Conservation (phyloP, 805 yeast species). For the Spencermartinsiella europaea region DNA sequence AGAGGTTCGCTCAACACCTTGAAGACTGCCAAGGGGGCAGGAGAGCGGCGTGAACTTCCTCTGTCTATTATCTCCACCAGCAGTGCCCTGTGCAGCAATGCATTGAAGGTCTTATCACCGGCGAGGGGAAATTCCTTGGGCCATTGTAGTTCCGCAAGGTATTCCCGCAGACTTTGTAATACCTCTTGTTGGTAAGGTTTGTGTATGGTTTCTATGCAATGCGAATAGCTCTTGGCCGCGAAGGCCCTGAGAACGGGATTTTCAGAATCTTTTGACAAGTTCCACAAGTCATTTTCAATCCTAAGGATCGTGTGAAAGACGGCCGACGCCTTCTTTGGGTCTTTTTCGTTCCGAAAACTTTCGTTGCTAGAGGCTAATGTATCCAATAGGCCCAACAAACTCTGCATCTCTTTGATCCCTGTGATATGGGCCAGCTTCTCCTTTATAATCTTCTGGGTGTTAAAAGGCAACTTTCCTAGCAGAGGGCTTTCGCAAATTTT, state of each 20-base stretch:
- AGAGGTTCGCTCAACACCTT: constrained; percentile 44
- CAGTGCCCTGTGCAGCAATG: constrained; percentile 2
- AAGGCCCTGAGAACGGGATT: constrained; percentile 6
- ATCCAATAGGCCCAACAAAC: neutral
- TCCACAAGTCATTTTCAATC: neutral
- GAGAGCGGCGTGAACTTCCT: constrained; percentile 2
- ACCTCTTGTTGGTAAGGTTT: constrained; percentile 4
- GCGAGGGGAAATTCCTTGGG: constrained; percentile 7
- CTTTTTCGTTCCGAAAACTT: neutral
- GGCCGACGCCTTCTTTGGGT: neutral
- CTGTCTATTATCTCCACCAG: neutral
- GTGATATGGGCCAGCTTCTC: neutral
- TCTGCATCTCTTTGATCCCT: neutral
- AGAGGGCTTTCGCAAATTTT: neutral
- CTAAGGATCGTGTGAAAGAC: neutral
- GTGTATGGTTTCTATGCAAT: neutral
- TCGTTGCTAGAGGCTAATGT: neutral
- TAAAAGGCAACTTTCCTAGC: neutral
- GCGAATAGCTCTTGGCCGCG: constrained; percentile 5
- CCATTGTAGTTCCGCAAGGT: constrained; percentile 9
- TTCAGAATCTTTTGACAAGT: neutral
- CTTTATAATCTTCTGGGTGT: neutral
- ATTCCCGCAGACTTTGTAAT: constrained; percentile 1
- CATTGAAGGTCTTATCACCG: constrained; percentile 2
- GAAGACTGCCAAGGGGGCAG: constrained; percentile 30